Conservation (phyloP, 371 early-diverging fungal genomes). For the Haplosporangium sp. region DNA sequence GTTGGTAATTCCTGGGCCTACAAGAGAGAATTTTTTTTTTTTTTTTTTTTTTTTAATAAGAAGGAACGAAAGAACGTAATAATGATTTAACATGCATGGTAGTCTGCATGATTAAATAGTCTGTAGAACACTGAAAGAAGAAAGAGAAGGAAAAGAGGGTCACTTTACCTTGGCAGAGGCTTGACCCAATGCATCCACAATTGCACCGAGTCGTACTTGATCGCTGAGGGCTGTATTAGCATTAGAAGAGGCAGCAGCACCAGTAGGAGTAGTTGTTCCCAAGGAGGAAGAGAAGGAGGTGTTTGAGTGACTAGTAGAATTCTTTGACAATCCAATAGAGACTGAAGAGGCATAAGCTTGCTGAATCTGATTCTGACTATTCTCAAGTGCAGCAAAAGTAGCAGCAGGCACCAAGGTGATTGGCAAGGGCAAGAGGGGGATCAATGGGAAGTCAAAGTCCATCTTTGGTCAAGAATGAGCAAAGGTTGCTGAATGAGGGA, state of each 20-base stretch:
- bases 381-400: slow-evolving; percentile 45
- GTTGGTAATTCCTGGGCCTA: slow-evolving; percentile 53
- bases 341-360: slow-evolving; percentile 44
- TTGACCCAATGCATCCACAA: slow-evolving; percentile 52
- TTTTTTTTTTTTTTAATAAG: no score
- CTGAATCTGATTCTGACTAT: slow-evolving; percentile 20
- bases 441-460: slow-evolving; percentile 54
- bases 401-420: slow-evolving; percentile 53
- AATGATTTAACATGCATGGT: no score
- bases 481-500: background rate
- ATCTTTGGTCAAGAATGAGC: slow-evolving; percentile 3
- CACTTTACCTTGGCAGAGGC: slow-evolving; percentile 47
- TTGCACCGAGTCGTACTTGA: slow-evolving; percentile 41
- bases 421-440: slow-evolving; percentile 46
- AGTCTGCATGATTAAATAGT: background rate
- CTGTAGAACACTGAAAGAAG: background rate
- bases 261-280: background rate
- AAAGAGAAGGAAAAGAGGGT: background rate
- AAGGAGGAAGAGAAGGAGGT: slow-evolving; percentile 20
- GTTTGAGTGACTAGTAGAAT: background rate
- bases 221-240: slow-evolving; percentile 6
- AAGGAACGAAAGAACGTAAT: background rate
- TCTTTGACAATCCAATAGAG: slow-evolving; percentile 37
- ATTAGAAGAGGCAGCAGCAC: background rate
- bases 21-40: background rate